phyloP scores from a whole-genome alignment of 2,329 filamentous ascomycete genomes.

The Colletotrichum australisinense region DNA sequence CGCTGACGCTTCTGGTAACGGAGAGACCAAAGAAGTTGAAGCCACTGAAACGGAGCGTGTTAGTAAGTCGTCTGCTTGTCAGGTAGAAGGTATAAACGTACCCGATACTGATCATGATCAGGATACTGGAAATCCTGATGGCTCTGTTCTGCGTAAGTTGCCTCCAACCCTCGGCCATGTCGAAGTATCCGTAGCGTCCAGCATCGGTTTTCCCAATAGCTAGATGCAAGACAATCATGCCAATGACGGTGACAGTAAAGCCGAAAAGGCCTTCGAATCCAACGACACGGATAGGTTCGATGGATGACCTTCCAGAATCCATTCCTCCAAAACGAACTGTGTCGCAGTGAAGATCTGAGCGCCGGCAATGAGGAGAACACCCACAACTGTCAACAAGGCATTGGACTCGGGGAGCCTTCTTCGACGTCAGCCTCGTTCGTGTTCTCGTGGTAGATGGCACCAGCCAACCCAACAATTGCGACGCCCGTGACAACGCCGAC shows the following conservation, averaged over 20 bases:
- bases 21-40: conserved; percentile 99
- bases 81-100: conserved; percentile 55
- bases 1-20: conserved; percentile 89
- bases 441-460: conserved; percentile 80
- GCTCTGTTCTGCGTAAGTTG: conserved; percentile 79
- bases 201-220: conserved; percentile 78
- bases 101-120: conserved; percentile 99
- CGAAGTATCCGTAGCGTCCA: conserved; percentile 87
- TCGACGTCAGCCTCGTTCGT: conserved; percentile 54
- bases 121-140: conserved; percentile 80
- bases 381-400: conserved; percentile 78
- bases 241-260: conserved; percentile 80
- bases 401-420: conserved; percentile 38
- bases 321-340: conserved; percentile 96
- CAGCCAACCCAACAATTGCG: conserved; percentile 88
- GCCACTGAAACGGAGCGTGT: conserved; percentile 65
- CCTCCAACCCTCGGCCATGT: conserved; percentile 85
- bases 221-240: conserved; percentile 84
- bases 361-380: conserved; percentile 89
- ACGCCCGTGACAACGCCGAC: conserved; percentile 90
- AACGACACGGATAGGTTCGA: conserved; percentile 89
- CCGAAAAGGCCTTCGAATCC: conserved; percentile 98
- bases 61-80: conserved; percentile 22
- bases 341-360: conserved; percentile 97
- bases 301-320: conserved; percentile 76